A percentile compares a stretch with the other conserved stretches of the same genome.
phyloP scores from a whole-genome alignment of 2,329 filamentous ascomycete genomes.

The Aspergillus sp. region DNA sequence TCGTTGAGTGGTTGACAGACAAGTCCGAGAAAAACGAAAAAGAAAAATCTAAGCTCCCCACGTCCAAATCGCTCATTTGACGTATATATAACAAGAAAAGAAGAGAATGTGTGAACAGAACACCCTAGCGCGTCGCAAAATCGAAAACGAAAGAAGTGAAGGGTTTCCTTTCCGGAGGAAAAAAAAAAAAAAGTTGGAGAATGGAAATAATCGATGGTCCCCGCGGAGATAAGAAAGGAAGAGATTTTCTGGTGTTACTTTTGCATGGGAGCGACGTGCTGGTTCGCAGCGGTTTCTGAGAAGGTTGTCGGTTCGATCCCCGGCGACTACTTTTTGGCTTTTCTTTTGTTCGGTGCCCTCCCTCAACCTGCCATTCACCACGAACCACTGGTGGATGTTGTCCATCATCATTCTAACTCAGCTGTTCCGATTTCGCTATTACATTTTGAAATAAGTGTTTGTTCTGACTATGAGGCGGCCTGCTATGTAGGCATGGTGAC shows the following conservation, averaged over 20 bases:
- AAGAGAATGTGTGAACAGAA: not conserved
- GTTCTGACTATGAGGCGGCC: no score
- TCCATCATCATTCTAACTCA: no score
- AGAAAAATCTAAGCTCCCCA: not conserved
- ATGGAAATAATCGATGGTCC: not conserved
- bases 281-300: not conserved
- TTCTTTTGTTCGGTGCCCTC: not conserved
- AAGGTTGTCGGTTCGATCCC: constrained; percentile 25
- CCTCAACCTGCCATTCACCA: no score
- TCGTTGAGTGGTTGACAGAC: not conserved
- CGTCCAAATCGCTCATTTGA: not conserved
- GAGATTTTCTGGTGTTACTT: not conserved
- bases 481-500: no score
- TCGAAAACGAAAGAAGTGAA: no score
- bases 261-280: no score
- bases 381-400: no score
- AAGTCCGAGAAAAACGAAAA: not conserved
- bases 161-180: no score
- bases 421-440: no score
- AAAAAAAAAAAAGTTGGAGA: not conserved
- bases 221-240: not conserved
- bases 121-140: not conserved
- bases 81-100: not conserved
- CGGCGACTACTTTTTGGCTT: constrained; percentile 19
- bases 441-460: no score